phyloP scores from a whole-genome alignment of 1,139 yeast genomes.

The Yamadazyma oceani region DNA sequence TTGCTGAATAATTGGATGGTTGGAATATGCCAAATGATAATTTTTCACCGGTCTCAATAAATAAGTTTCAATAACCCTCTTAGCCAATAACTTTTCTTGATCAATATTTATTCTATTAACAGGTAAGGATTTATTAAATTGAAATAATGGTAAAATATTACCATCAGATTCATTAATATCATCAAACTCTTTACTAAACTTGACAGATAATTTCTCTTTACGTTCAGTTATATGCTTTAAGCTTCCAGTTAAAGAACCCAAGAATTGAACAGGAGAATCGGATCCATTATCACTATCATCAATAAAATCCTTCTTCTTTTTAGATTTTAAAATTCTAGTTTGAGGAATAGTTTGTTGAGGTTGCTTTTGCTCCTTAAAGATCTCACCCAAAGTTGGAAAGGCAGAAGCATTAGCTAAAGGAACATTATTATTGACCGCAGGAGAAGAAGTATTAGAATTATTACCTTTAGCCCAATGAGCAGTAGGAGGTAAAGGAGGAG shows the following conservation, averaged over 20 bases:
- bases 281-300: slow-evolving; percentile 46
- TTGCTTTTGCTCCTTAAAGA: slow-evolving; percentile 45
- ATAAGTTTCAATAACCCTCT: slow-evolving; percentile 44
- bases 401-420: slow-evolving; percentile 55
- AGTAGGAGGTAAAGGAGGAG: slow-evolving; percentile 48
- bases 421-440: slow-evolving; percentile 35
- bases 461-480: slow-evolving; percentile 57
- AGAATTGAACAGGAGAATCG: slow-evolving; percentile 35
- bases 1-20: slow-evolving; percentile 46
- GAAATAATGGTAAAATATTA: slow-evolving; percentile 39
- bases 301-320: slow-evolving; percentile 29
- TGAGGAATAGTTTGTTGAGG: slow-evolving; percentile 31
- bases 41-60: slow-evolving; percentile 46
- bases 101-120: slow-evolving; percentile 26
- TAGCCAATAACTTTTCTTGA: slow-evolving; percentile 39
- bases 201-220: slow-evolving; percentile 23
- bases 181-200: slow-evolving; percentile 34
- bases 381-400: slow-evolving; percentile 74
- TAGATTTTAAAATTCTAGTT: slow-evolving; percentile 20
- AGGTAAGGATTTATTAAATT: slow-evolving; percentile 25
- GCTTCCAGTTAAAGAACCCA: slow-evolving; percentile 37
- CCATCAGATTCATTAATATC: slow-evolving; percentile 16
- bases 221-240: slow-evolving; percentile 33
- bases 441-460: slow-evolving; percentile 26
- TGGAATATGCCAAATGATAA: slow-evolving; percentile 49